phyloP scores from a whole-genome alignment of 164 flowering plant species.

The Akebia trifoliata region DNA sequence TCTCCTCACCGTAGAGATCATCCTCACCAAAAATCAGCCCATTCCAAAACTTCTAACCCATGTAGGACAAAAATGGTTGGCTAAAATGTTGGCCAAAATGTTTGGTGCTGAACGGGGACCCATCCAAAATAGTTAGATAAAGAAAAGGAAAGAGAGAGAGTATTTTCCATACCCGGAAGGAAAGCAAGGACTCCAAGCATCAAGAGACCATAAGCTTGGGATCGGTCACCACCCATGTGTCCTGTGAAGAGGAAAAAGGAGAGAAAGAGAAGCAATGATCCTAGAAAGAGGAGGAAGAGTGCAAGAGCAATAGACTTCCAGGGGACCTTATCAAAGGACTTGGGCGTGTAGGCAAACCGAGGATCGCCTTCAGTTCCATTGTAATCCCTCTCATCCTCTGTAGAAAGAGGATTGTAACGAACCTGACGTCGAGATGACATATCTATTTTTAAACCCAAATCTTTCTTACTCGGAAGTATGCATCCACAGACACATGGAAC shows the following conservation, averaged over 20 bases:
- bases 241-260: conserved; percentile 75
- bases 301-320: conserved; percentile 90
- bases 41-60: too few relatives aligned
- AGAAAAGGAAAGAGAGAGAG: neutral
- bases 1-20: too few relatives aligned
- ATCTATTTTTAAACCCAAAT: conserved; percentile 7
- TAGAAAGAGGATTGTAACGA: conserved; percentile 45
- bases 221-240: conserved; percentile 85
- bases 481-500: neutral
- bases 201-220: conserved; percentile 79
- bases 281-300: conserved; percentile 65
- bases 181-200: conserved; percentile 70
- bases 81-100: too few relatives aligned
- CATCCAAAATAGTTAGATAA: neutral
- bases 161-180: conserved; percentile 56
- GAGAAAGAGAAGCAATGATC: conserved; percentile 60
- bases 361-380: conserved; percentile 38
- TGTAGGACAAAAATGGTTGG: too few relatives aligned
- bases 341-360: conserved; percentile 75
- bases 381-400: conserved; percentile 36
- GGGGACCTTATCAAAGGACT: conserved; percentile 57
- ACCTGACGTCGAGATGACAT: conserved; percentile 62
- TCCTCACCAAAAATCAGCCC: too few relatives aligned
- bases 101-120: too few relatives aligned
- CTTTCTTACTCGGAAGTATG: neutral